Evolutionary conservation across 441 rosid species (phyloP), one percentile per base, ranked within the genome.

Genomic region (Syzygium syzygioides): DNA sequence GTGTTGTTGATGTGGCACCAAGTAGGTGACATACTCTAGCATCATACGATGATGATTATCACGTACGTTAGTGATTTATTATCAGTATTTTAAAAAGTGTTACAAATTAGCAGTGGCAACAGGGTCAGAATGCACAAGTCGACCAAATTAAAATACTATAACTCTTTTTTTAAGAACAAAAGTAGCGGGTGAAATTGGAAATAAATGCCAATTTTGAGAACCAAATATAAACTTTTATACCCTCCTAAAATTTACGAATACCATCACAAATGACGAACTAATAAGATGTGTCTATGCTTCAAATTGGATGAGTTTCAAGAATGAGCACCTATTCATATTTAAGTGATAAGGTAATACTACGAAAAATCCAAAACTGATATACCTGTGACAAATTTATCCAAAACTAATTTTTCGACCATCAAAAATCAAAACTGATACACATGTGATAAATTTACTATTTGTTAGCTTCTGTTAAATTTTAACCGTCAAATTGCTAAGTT

Each of bases 151-250:
- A 68, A 66, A 34, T 2, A 0, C 25, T 34, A 0, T 9, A 23
- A 64, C 76, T 30, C 20, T 0, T 32, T 32, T 8, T 8, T 0
- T 30, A 8, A 66, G 45, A 66, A 66, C 7, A 0, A 32, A 66
- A 32, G 10, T 18, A 18, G 50, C 11, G 15, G 50, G 23, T 37
- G 28, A 71, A 37, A 71, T 19, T 71, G 52, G 8, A 71, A 37
- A 37, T 14, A 71, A 37, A 20, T 5, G 41, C 52, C 25, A 71
- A 71, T 3, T 12, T 37, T 20, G 52, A 37, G 17, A 71, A 20
- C 80, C 0, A 71, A 23, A 71, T 37, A 71, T 71, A 37, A 5
- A 19, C 17, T 71, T 11, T 71, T 11, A 71, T 0, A 37, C 28
- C 14, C 80, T 37, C 8, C 26, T 11, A 10, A 71, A 71, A 6